These are phyloP conservation scores for Clonostachys byssicola DNA, from an alignment of 2,329 filamentous ascomycete genomes.

Conservation along the genomic window DNA sequence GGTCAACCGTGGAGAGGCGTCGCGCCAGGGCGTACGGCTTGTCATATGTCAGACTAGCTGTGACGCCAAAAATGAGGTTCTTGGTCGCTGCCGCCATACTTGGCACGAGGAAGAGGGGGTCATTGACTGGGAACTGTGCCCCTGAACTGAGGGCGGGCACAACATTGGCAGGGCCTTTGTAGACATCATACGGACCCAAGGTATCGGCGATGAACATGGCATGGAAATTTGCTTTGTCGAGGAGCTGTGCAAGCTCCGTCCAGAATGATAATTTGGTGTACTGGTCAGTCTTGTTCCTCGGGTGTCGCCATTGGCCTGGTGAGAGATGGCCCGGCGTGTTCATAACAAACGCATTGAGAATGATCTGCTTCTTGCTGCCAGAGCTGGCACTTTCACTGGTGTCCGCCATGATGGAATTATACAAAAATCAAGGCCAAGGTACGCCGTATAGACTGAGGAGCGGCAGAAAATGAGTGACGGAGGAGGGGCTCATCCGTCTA, in stretches of 20 bases:
- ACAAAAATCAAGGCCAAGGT: too few species aligned
- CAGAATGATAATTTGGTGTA: conserved; percentile 59
- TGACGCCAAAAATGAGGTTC: conserved; percentile 6
- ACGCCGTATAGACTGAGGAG: too few species aligned
- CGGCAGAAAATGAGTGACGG: too few species aligned
- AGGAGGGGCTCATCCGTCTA: too few species aligned
- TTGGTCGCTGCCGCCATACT: conserved; percentile 42
- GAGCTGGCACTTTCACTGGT: too few species aligned
- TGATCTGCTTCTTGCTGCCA: conserved; percentile 10
- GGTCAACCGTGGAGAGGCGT: conserved; percentile 58
- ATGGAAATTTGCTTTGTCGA: conserved; percentile 60
- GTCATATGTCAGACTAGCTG: conserved; percentile 45
- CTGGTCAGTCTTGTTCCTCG: conserved; percentile 54
- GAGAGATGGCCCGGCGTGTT: conserved; percentile 8
- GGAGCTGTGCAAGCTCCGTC: conserved; percentile 58
- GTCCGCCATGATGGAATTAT: too few species aligned
- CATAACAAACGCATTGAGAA: conserved; percentile 11
- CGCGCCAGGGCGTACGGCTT: conserved; percentile 62
- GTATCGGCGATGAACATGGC: conserved; percentile 63
- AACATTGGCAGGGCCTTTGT: conserved; percentile 9
- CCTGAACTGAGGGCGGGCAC: conserved; percentile 10
- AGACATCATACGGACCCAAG: conserved; percentile 50
- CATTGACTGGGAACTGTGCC: conserved; percentile 4
- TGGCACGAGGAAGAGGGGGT: conserved; percentile 7
- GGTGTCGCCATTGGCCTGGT: conserved; percentile 38